These are phyloP conservation scores for Lentinula aciculospora DNA, from an alignment of 768 basidiomycete genomes.

Conservation along the genomic window DNA sequence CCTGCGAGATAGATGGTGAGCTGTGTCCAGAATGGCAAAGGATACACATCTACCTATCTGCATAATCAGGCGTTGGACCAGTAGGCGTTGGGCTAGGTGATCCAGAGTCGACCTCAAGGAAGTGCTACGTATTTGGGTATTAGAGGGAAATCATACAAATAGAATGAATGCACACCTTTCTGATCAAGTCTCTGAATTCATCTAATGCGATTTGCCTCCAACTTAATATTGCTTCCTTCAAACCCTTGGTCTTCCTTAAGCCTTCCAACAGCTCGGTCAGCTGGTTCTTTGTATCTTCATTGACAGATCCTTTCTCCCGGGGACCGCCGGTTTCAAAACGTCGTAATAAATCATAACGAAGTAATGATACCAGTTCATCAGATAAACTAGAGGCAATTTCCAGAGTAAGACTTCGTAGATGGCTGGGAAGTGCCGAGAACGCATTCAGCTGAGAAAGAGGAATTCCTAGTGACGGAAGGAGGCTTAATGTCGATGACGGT, in stretches of 20 bases:
- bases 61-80: constrained; percentile 7
- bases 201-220: constrained; percentile 68
- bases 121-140: constrained; percentile 32
- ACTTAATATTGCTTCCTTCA: constrained; percentile 59
- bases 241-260: constrained; percentile 65
- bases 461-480: constrained; percentile 27
- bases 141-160: not conserved
- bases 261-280: constrained; percentile 71
- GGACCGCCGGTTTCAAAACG: constrained; percentile 31
- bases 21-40: no score
- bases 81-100: constrained; percentile 26
- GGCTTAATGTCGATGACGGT: constrained; percentile 14
- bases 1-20: not conserved
- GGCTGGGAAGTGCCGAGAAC: constrained; percentile 69
- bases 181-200: constrained; percentile 53
- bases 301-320: constrained; percentile 18
- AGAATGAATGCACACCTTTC: constrained; percentile 41
- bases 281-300: constrained; percentile 52
- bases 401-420: constrained; percentile 63
- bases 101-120: constrained; percentile 57
- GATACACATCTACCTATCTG: constrained; percentile 2
- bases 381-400: constrained; percentile 77
- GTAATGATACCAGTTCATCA: constrained; percentile 66
- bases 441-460: constrained; percentile 67
- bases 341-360: constrained; percentile 60